Evolutionary conservation across 2,329 filamentous ascomycete species (phyloP).

Genomic region (Aspergillus viridinutans): DNA sequence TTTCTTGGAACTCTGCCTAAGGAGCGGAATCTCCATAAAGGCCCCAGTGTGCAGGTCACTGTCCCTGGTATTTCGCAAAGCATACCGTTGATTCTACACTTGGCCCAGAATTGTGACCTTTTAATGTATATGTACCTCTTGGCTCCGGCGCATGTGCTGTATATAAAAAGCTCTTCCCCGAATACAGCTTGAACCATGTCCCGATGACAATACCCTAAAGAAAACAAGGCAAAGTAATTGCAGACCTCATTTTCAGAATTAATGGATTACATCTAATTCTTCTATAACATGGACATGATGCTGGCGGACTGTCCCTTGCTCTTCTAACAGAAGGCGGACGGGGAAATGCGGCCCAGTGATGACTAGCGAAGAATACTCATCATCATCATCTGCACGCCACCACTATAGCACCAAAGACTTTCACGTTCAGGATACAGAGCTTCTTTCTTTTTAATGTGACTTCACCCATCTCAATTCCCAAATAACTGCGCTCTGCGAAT

Average conservation of each 20-base stretch:
- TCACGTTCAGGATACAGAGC: not conserved
- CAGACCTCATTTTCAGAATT: not conserved
- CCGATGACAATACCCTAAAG: constrained; percentile 3
- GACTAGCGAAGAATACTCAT: not conserved
- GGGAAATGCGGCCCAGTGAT: not conserved
- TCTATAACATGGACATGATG: not conserved
- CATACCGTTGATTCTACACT: constrained; percentile 14
- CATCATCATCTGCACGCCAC: not conserved
- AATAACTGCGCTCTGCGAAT: not conserved
- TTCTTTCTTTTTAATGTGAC: not conserved
- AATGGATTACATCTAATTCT: not conserved
- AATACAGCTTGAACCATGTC: constrained; percentile 17
- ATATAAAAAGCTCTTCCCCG: constrained; percentile 26
- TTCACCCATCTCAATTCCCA: not conserved
- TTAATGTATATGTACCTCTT: constrained; percentile 29
- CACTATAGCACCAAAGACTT: not conserved
- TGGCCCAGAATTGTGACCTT: constrained; percentile 16
- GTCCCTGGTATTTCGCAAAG: constrained; percentile 17
- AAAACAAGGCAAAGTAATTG: constrained; percentile 2
- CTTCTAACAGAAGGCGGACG: not conserved
- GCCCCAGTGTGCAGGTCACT: constrained; percentile 17
- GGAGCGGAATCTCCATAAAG: constrained; percentile 18
- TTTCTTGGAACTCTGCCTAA: constrained; percentile 19
- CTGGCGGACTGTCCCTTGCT: not conserved
- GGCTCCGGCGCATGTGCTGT: constrained; percentile 25